Conservation (phyloP, 2,329 filamentous ascomycete species). For the Stagonosporopsis rhizophila region DNA sequence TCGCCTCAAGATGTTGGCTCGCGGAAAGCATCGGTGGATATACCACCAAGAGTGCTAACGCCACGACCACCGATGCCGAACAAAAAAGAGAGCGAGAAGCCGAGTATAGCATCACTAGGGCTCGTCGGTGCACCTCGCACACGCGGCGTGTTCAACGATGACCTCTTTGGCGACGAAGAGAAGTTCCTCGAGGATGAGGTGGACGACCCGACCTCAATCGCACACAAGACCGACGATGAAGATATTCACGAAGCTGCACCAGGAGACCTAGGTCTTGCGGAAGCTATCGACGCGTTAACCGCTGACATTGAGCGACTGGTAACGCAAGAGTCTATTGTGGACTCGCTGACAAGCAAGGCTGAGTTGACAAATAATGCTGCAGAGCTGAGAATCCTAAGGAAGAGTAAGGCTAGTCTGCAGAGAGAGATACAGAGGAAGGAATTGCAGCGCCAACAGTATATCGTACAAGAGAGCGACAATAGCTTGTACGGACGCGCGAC, state of each 20-base stretch:
- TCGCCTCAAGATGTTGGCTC: slow-evolving; percentile 67
- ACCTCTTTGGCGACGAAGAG: slow-evolving; percentile 90
- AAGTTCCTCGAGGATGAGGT: slow-evolving; percentile 86
- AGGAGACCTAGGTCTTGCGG: slow-evolving; percentile 88
- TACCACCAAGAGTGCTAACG: slow-evolving; percentile 53
- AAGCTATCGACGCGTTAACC: slow-evolving; percentile 88
- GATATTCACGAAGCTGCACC: slow-evolving; percentile 93
- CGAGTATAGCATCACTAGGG: slow-evolving; percentile 88
- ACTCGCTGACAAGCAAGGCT: slow-evolving; percentile 90
- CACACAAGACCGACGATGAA: slow-evolving; percentile 71
- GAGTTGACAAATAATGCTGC: slow-evolving; percentile 97
- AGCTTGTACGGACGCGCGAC: slow-evolving; percentile 91
- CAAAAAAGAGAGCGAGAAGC: slow-evolving; percentile 65
- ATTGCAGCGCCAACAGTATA: slow-evolving; percentile 94
- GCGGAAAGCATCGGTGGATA: slow-evolving; percentile 68
- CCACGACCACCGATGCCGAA: slow-evolving; percentile 43
- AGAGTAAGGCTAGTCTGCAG: slow-evolving; percentile 91
- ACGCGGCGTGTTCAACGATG: slow-evolving; percentile 91
- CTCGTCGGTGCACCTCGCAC: slow-evolving; percentile 86
- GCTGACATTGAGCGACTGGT: slow-evolving; percentile 88
- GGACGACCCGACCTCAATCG: slow-evolving; percentile 68
- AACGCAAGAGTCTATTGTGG: slow-evolving; percentile 88
- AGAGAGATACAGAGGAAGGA: slow-evolving; percentile 93
- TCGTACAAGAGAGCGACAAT: slow-evolving; percentile 97
- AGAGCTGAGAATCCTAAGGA: slow-evolving; percentile 87